Evolutionary conservation across 164 flowering plant species (phyloP).

Genomic region (Vitis rotundifolia): DNA sequence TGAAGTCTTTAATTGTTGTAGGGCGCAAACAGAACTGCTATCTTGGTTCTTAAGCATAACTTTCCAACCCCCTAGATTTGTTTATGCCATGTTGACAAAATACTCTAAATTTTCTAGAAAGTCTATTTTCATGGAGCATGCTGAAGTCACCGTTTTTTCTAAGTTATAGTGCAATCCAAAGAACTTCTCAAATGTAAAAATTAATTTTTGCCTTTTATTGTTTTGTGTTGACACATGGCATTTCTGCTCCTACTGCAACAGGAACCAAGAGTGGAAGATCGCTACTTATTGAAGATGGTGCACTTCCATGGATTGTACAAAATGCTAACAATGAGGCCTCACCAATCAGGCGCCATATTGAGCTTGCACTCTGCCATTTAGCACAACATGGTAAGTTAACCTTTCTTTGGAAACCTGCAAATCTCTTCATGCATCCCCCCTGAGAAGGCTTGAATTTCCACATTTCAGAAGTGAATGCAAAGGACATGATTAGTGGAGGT

Average conservation of each 20-base stretch:
- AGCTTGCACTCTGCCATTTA: slow-evolving; percentile 95
- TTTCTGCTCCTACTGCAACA: slow-evolving; percentile 18
- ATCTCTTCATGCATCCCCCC: not conserved
- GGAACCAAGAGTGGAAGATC: slow-evolving; percentile 75
- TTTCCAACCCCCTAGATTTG: not conserved
- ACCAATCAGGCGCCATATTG: slow-evolving; percentile 83
- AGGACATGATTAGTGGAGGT: slow-evolving; percentile 85
- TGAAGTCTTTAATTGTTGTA: no score
- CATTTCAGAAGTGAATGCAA: slow-evolving; percentile 77
- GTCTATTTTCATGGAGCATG: no score
- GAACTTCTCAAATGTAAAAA: not conserved
- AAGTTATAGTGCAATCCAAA: not conserved
- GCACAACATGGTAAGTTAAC: slow-evolving; percentile 78
- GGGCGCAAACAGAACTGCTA: no score
- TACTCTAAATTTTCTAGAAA: not conserved
- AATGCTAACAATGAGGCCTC: slow-evolving; percentile 92
- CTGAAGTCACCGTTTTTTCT: not conserved
- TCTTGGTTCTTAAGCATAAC: not conserved
- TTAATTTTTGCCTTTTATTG: not conserved
- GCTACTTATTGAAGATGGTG: slow-evolving; percentile 88
- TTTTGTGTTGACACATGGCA: not conserved
- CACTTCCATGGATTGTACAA: slow-evolving; percentile 90
- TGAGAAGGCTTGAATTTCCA: slow-evolving; percentile 3
- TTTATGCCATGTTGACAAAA: not conserved
- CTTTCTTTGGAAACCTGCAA: not conserved